Base-by-base conservation (phyloP, 768 basidiomycete species). In the Psilocybe azurescens region DNA sequence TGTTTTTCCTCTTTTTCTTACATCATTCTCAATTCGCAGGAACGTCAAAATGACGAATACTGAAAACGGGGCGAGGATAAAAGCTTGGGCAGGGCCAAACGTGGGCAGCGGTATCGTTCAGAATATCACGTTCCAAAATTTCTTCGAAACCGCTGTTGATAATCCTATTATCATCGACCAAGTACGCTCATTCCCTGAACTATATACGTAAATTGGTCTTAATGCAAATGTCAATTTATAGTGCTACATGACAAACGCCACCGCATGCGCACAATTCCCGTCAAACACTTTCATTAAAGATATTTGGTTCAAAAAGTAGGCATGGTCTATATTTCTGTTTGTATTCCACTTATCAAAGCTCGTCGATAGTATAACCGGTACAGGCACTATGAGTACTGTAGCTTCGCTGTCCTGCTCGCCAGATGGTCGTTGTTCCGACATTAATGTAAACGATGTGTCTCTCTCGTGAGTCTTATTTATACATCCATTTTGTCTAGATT, bases 1-100 rank as follows among this genome's bases (percentile, higher is more conserved):
- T 52, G 3, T 24, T 47, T 46, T 14, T 28, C 18, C 18, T n/a
- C 20, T 46, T 56, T 5, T 9, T 16, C 6, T 9, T 11, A 10
- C 11, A 32, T 41, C 33, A 30, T 16, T 4, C 14, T 2, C 14
- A 6, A 6, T 30, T 18, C 44, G 2, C 65, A 86, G 82, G 47
- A 84, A 87, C 66, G 78, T 89, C 63, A 78, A 73, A 32, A 88
- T 89, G 85, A 74, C 80, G 10, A 86, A 88, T 58, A 85, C 86
- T 9, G 77, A 86, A 67, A 89, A 89, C 64, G 89, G 88, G 1
- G 87, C 87, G 1, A 79, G 89, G 36, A 89, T 89, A 73, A 90
- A 90, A 70, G 84, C 86, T 0, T 90, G 82, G 77, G 87, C 86
- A 5, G 89, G 87, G 4, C 76, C 79, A 14, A 80, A 81, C 56